These are phyloP conservation scores for Seiridium unicorne DNA, from an alignment of 2,329 filamentous ascomycete genomes.

Conservation along the genomic window DNA sequence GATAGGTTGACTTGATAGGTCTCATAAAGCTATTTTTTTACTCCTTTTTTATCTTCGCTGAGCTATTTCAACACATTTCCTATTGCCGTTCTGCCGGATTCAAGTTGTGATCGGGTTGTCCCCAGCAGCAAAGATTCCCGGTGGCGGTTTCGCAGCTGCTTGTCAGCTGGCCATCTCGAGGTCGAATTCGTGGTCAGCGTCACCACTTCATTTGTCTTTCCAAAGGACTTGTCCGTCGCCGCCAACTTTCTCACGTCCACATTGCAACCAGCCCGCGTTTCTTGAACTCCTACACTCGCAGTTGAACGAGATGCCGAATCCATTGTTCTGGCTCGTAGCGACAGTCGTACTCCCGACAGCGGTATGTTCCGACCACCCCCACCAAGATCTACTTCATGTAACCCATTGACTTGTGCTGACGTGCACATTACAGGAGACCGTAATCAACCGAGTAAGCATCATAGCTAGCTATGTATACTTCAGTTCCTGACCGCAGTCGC, in stretches of 20 bases:
- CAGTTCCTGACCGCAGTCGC: background rate
- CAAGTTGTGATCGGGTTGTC: no score
- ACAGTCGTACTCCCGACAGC: background rate
- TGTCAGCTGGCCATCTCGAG: background rate
- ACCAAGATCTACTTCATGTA: background rate
- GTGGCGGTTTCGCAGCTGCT: background rate
- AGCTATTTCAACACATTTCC: no score
- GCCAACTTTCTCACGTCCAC: background rate
- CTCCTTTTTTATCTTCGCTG: no score
- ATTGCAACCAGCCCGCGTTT: background rate
- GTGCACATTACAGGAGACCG: background rate
- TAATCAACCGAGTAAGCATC: background rate
- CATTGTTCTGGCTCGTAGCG: background rate
- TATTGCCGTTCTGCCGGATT: no score
- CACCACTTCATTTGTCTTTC: background rate
- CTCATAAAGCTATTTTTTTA: no score
- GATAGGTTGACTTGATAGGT: no score
- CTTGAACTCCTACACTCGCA: background rate
- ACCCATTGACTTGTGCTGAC: background rate
- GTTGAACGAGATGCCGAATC: background rate
- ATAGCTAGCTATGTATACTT: background rate
- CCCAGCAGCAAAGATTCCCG: no score
- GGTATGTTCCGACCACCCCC: background rate
- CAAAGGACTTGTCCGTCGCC: no score
- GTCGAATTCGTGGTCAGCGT: background rate